Conservation (phyloP, 1,284 basidiomycete genomes). For the Laetiporus sulphureus region DNA sequence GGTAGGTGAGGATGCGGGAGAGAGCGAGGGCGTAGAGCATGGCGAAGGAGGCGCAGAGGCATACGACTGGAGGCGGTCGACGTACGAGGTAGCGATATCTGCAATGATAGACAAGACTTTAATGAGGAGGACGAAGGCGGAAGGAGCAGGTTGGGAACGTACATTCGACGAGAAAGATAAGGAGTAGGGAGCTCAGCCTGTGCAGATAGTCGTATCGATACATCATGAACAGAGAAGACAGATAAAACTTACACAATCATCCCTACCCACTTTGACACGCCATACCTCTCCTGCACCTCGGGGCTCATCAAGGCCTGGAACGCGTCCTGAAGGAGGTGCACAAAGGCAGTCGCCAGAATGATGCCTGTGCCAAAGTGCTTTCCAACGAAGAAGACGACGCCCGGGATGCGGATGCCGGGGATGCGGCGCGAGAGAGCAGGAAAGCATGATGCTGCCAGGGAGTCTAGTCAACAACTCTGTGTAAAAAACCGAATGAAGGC, state of each 20-base stretch:
- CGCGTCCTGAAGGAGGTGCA: constrained; percentile 70
- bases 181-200: too few relatives aligned
- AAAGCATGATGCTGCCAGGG: constrained; percentile 53
- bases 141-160: constrained; percentile 21
- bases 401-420: constrained; percentile 50
- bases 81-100: constrained; percentile 70
- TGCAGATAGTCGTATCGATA: too few relatives aligned
- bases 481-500: not conserved
- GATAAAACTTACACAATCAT: constrained; percentile 62
- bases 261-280: constrained; percentile 52
- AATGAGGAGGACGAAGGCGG: not conserved
- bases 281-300: constrained; percentile 37
- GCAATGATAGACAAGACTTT: constrained; percentile 2
- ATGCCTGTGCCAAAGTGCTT: constrained; percentile 82
- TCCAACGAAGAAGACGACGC: constrained; percentile 66
- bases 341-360: constrained; percentile 74
- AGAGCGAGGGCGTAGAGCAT: constrained; percentile 8
- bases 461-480: not conserved
- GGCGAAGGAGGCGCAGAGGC: constrained; percentile 46
- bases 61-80: constrained; percentile 58
- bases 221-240: too few relatives aligned
- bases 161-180: constrained; percentile 77
- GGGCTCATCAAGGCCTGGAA: constrained; percentile 52
- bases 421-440: constrained; percentile 54
- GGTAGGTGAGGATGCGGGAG: too few relatives aligned